These are phyloP conservation scores for Corchorus capsularis DNA, from an alignment of 345 rosid genomes.

Conservation along the genomic window DNA sequence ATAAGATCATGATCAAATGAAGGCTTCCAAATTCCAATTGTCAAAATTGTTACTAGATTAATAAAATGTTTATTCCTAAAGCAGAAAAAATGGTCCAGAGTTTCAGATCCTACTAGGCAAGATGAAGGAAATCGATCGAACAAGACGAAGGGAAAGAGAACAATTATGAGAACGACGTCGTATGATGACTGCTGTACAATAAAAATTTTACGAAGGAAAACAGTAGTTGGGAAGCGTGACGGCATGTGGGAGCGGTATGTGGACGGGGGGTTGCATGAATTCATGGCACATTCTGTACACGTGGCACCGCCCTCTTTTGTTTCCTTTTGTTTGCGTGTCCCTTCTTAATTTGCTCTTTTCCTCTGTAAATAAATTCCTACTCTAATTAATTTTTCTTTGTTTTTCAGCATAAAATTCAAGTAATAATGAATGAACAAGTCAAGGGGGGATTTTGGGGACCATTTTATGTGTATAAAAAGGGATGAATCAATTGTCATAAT, in stretches of 20 bases:
- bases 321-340: slow-evolving; percentile 13
- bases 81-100: neutral
- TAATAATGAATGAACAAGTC: neutral
- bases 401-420: too few relatives aligned
- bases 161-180: slow-evolving; percentile 23
- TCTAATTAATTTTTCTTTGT: too few relatives aligned
- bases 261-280: slow-evolving; percentile 1
- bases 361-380: neutral
- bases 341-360: neutral
- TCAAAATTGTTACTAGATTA: neutral
- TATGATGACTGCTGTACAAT: neutral
- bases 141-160: too few relatives aligned
- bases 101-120: neutral
- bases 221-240: slow-evolving; percentile 26
- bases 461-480: neutral
- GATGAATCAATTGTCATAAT: slow-evolving; percentile 9
- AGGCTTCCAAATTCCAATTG: neutral
- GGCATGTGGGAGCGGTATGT: slow-evolving; percentile 22
- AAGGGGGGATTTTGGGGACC: slow-evolving; percentile 13
- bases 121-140: too few relatives aligned
- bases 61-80: neutral
- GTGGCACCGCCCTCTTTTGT: slow-evolving; percentile 33
- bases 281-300: slow-evolving; percentile 24
- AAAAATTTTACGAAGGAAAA: neutral
- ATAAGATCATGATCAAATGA: neutral